Evolutionary conservation across 1,284 basidiomycete genomes (phyloP), one percentile per base, ranked within the genome.

Genomic region (Ustilago shanxiensis): DNA sequence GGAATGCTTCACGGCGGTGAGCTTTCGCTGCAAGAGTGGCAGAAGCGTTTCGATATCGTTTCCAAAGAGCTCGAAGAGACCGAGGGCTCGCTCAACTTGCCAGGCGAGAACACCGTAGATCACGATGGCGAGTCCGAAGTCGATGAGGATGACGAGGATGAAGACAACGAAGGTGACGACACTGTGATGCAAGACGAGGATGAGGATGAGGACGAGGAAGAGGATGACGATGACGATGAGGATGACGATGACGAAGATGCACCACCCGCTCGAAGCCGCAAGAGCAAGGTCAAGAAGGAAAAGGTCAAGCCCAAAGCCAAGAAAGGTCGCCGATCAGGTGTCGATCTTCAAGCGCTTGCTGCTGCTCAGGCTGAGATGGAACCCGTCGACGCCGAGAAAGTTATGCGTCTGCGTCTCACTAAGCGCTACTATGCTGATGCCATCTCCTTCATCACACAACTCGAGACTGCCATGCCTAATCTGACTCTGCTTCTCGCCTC

Each of bases 381-480:
- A 55, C 73, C 78, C 1, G 75, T 75, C 41, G 79, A 81, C 28
- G 77, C 75, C 18, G 82, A 81, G 61, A 80, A 84, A 55, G 73
- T 93, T 50, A 89, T 91, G 35, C 89, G 91, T 66, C 88, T 95
- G 7, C 90, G 91, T n/a, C 88, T 97, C 49, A 91, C 90, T 61
- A 94, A 93, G 87, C 92, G 92, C 79, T 98, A 95, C 88, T 95
- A 93, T 84, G 88, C 90, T 0, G 96, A 98, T 80, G 95, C 93
- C 1, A 88, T 98, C 49, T 89, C 88, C 62, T 98, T 98, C 86
- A 95, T 98, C 83, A 90, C 90, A 29, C 90, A 91, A 77, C 89
- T 98, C 57, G 94, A 97, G 83, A 73, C 67, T n/a, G 91, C 93
- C 1, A 91, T 95, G 88, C 91, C 92, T 16, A 90, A 89, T 0